Evolutionary conservation across 2,329 filamentous ascomycete genomes (phyloP).

Genomic region (Ambrosiella xylebori): DNA sequence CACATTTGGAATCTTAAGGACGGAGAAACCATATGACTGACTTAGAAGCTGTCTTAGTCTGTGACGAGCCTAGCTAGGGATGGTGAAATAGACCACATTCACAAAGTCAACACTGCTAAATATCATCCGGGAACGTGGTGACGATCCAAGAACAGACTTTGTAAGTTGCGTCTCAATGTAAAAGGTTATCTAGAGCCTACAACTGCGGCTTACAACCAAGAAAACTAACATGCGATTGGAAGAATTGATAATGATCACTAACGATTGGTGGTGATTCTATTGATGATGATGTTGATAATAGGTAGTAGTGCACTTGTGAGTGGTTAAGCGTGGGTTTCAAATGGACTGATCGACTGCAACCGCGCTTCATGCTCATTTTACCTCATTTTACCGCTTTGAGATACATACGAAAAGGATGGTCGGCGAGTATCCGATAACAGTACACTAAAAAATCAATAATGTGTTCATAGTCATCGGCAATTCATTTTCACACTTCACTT

Average conservation of each 20-base stretch:
- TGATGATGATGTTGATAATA: too few relatives aligned
- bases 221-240: background rate
- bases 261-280: background rate
- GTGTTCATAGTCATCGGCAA: too few relatives aligned
- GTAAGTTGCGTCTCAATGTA: background rate
- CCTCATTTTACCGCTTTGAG: background rate
- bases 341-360: background rate
- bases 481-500: too few relatives aligned
- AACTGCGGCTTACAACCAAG: background rate
- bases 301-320: too few relatives aligned
- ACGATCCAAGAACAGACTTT: background rate
- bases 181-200: background rate
- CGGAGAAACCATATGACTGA: background rate
- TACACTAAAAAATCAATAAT: too few relatives aligned
- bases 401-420: too few relatives aligned
- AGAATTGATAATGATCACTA: background rate
- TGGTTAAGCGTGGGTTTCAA: background rate
- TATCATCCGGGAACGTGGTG: background rate
- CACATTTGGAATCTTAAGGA: background rate
- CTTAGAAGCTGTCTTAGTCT: background rate
- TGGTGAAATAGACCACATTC: background rate
- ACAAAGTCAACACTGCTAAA: background rate
- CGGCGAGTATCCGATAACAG: too few relatives aligned
- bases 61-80: background rate
- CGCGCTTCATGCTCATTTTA: background rate